These are phyloP conservation scores for Populus nigra DNA, from an alignment of 345 rosid genomes.

Conservation along the genomic window DNA sequence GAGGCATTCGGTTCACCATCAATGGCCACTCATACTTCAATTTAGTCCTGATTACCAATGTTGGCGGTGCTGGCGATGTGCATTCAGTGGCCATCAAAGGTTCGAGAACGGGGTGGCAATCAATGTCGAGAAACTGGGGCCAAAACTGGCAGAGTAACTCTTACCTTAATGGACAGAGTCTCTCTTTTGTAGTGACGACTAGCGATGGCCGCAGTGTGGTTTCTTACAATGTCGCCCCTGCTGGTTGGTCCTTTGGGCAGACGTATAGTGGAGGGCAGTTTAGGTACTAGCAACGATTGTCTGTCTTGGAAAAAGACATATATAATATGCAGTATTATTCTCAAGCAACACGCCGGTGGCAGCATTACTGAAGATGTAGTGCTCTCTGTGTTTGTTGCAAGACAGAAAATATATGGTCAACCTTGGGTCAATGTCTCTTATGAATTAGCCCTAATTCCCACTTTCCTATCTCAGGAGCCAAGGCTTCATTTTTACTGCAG, in stretches of 20 bases:
- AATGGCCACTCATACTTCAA: slow-evolving; percentile 61
- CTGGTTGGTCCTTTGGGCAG: slow-evolving; percentile 64
- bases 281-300: not conserved
- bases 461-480: not conserved
- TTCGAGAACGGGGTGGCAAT: slow-evolving; percentile 55
- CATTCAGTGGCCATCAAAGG: slow-evolving; percentile 59
- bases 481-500: not conserved
- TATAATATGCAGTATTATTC: too few species aligned
- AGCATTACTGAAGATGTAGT: not conserved
- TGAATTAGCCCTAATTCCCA: slow-evolving; percentile 2
- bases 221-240: slow-evolving; percentile 45
- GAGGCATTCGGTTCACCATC: slow-evolving; percentile 57
- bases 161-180: slow-evolving; percentile 50
- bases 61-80: slow-evolving; percentile 64
- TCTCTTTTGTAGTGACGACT: slow-evolving; percentile 54
- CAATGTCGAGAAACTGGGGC: slow-evolving; percentile 72
- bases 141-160: slow-evolving; percentile 68
- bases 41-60: slow-evolving; percentile 57
- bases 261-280: slow-evolving; percentile 32
- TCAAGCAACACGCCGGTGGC: not conserved
- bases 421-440: not conserved
- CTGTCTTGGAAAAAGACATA: not conserved
- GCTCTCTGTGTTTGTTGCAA: not conserved
- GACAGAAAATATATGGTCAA: not conserved
- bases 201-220: slow-evolving; percentile 49